Base-by-base conservation (phyloP, 495 filamentous ascomycete species). In the Talaromyces proteolyticus region DNA sequence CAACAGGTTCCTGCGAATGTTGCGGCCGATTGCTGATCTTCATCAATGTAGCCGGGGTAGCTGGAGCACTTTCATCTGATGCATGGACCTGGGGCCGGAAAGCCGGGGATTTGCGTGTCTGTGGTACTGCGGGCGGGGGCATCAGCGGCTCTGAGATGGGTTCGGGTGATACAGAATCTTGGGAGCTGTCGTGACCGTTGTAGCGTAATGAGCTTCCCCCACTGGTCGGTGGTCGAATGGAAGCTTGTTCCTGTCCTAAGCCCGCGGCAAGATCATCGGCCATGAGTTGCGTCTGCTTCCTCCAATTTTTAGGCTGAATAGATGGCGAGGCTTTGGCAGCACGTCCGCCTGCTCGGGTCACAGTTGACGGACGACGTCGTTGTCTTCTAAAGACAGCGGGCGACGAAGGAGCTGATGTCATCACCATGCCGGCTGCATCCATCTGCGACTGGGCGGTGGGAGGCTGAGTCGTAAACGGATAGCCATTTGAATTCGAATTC, bases 31-130 rank as follows among this genome's bases (percentile, higher is more conserved):
- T 76, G 18, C 58, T 67, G 20, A 84, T 76, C 44, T 81, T 86
- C 83, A 95, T 92, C 52, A 95, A 64, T n/a, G 88, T 90, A 14
- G 89, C 88, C 0, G 89, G 89, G 2, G 89, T 93, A 17, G 86
- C 88, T 14, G 89, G 84, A 7, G 69, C 76, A 36, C 62, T 66
- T 25, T 64, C 59, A 20, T 59, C 62, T 0, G 61, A 55, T 41
- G 65, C 60, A 17, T 61, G 36, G 21, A 61, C 42, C 21, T 74
- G 69, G 1, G 69, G 68, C 47, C 64, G 63, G 6, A 83, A 72
- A 38, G 75, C 70, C 14, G 80, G 80, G 8, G 81, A 84, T 43
- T 66, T 75, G 17, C 71, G 70, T 3, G 71, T 65, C 42, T 72
- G 69, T 16, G 78, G 77, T 21, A 77, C 64, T 2, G 83, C 81